Base-by-base conservation (phyloP, 768 basidiomycete species). In the Lentinula sp. region DNA sequence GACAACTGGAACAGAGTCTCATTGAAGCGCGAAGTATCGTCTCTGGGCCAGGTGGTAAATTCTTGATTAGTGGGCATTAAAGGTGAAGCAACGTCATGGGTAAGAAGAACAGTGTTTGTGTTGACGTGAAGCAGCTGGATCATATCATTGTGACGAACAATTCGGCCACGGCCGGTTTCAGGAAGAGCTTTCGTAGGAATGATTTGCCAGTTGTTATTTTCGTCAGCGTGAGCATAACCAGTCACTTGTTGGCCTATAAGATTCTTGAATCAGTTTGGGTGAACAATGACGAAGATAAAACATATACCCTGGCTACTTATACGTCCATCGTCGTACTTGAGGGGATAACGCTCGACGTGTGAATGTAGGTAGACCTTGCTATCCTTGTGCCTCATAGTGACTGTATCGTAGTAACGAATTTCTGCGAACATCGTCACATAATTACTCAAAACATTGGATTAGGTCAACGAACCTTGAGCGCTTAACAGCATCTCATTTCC, bases 11-110 rank as follows among this genome's bases (percentile, higher is more conserved):
- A 99, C 8, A 95, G 80, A 0, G 96, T 98, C 62, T 99, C 95
- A 63, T 93, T 91, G 70, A 89, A 81, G 54, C 90, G 82, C 7
- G 81, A 78, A 60, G 85, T 76, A 65, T 96, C 91, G 62, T 91
- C 88, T 68, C 84, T 88, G 4, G 87, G 71, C 85, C 87, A 89
- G 0, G 97, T 98, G 5, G 97, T 99, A 73, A 98, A 95, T 72
- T 99, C 97, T 70, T 98, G 95, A 72, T 98, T 98, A 52, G 97
- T 99, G 15, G 97, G 88, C 89, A 93, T 95, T 53, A 95, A 83
- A 4, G 97, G 92, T 1, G 93, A 97, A 0, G 97, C 97, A 61
- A 99, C 97, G 71, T 99, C 97, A 67, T 99, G 97, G 2, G 95
- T 97, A 48, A 99, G 75, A 50, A 99, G 86, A 61, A 86, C 74